phyloP scores from a whole-genome alignment of 2,329 filamentous ascomycete genomes.

The Claviceps digitariae region DNA sequence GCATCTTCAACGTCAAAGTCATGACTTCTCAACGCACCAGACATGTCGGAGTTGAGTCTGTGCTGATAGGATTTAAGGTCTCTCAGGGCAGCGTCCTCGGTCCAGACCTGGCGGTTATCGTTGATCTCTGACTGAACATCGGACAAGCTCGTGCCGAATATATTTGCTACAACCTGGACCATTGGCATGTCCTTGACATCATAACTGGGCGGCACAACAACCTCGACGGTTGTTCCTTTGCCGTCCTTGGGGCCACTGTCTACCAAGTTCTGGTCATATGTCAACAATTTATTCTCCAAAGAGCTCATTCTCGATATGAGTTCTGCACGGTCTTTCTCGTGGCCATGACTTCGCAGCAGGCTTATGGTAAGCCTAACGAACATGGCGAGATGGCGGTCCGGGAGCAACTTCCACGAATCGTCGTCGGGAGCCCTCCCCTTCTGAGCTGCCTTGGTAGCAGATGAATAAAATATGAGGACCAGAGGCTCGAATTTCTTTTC shows the following conservation, averaged over 20 bases:
- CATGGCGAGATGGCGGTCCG: conserved; percentile 86
- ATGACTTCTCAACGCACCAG: conserved; percentile 61
- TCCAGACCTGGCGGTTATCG: conserved; percentile 69
- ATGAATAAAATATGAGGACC: conserved; percentile 91
- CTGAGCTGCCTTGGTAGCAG: conserved; percentile 74
- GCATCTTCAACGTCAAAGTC: conserved; percentile 87
- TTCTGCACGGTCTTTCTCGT: conserved; percentile 74
- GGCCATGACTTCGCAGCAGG: conserved; percentile 71
- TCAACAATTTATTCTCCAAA: conserved; percentile 84
- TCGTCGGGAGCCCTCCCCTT: conserved; percentile 64
- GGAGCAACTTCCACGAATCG: conserved; percentile 80
- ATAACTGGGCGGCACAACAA: conserved; percentile 70
- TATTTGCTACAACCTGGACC: conserved; percentile 72
- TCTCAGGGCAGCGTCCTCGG: conserved; percentile 75
- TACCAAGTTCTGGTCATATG: conserved; percentile 77
- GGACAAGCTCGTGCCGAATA: conserved; percentile 68
- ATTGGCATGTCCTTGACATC: conserved; percentile 96
- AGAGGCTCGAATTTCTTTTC: conserved; percentile 86
- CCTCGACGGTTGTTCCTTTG: conserved; percentile 51
- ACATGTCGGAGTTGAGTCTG: conserved; percentile 67
- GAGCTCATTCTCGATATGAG: conserved; percentile 64
- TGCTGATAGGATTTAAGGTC: conserved; percentile 92
- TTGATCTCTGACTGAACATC: conserved; percentile 83
- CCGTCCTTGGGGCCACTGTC: conserved; percentile 18
- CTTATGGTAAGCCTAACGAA: conserved; percentile 78